phyloP scores from a whole-genome alignment of 2,329 filamentous ascomycete species.

The Stachybotrys elegans region DNA sequence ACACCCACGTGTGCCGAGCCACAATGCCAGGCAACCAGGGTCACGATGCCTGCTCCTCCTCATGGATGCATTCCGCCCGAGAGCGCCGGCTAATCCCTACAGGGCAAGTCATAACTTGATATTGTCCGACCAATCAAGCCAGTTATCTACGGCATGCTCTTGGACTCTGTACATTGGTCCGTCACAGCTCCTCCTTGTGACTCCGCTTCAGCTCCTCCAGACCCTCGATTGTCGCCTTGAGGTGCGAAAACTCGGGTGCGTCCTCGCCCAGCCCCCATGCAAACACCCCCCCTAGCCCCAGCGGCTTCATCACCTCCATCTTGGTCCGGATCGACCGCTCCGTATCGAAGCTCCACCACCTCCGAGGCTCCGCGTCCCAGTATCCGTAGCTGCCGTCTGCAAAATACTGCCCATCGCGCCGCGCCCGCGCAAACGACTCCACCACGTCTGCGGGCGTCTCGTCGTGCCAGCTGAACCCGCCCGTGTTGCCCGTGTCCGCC shows the following conservation, averaged over 20 bases:
- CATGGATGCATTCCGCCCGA: no score
- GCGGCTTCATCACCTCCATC: constrained; percentile 53
- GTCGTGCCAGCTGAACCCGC: constrained; percentile 57
- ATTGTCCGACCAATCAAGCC: no score
- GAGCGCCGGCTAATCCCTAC: no score
- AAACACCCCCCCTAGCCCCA: constrained; percentile 64
- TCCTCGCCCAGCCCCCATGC: constrained; percentile 73
- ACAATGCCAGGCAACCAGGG: no score
- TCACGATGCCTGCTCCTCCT: no score
- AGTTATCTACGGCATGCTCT: no score
- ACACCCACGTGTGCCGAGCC: no score
- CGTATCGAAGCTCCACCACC: constrained; percentile 75
- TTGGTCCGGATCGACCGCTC: constrained; percentile 55
- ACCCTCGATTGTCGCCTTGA: constrained; percentile 26
- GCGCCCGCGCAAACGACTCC: constrained; percentile 53
- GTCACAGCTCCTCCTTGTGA: constrained; percentile 24
- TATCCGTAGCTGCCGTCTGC: constrained; percentile 66
- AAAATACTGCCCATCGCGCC: constrained; percentile 41
- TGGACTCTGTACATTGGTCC: no score
- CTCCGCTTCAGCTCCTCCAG: constrained; percentile 11
- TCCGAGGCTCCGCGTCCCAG: constrained; percentile 51
- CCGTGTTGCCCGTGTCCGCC: constrained; percentile 51
- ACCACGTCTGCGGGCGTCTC: constrained; percentile 46
- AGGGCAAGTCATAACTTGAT: no score
- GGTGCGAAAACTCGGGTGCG: constrained; percentile 36